Base-by-base conservation (phyloP, 345 rosid species). In the Microcos paniculata region DNA sequence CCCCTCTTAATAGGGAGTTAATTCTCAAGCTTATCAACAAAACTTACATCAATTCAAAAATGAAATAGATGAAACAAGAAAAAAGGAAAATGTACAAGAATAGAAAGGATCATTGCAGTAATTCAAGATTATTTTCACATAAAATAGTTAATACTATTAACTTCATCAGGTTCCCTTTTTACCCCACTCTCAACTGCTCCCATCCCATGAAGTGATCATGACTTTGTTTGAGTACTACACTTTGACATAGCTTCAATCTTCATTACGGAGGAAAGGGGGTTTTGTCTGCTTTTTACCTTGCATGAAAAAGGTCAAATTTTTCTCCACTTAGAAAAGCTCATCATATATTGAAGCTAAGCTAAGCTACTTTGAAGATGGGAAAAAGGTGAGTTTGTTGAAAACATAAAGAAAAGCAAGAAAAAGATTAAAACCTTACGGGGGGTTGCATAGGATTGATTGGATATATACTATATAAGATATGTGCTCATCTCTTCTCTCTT, bases 101-200 rank as follows among this genome's bases (percentile, higher is more conserved):
- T n/a, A n/a, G n/a, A n/a, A n/a, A n/a, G n/a, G n/a, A n/a, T n/a
- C n/a, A n/a, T n/a, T n/a, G n/a, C n/a, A n/a, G n/a, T n/a, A n/a
- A n/a, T n/a, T n/a, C n/a, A n/a, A n/a, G n/a, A n/a, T n/a, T n/a
- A n/a, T n/a, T n/a, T n/a, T n/a, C n/a, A n/a, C n/a, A n/a, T n/a
- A n/a, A n/a, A n/a, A n/a, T 35, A 35, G 40, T 35, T 35, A 35
- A 35, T 35, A 35, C n/a, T 0, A 6, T 42, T 42, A 42, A 42
- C 45, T 42, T 8, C 45, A 42, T 9, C 23, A 63, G 51, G 62
- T 28, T n/a, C 26, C 38, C 33, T 67, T 72, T 73, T 62, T 56
- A 64, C 72, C 82, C 68, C 83, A 62, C 30, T 75, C 64, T 75
- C 64, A 80, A 80, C 82, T 75, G 83, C 71, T 66, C 46, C 28